Conservation (phyloP, 441 rosid species). For the Croton laevigatus region DNA sequence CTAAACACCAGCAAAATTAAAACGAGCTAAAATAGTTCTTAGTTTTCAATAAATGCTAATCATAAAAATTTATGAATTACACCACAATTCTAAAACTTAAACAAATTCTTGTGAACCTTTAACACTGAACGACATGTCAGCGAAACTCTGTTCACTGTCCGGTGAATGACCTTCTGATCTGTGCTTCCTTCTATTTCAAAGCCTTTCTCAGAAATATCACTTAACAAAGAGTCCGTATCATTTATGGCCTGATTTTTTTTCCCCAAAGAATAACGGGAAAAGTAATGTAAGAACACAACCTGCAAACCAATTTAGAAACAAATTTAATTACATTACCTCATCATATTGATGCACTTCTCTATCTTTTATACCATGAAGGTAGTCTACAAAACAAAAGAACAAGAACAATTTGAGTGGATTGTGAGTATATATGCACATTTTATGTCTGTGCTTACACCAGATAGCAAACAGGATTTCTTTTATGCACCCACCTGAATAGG, state of each 20-base stretch:
- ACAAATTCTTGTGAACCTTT: slow-evolving; percentile 76
- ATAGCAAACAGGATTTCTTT: not conserved
- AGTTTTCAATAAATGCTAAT: too few species aligned
- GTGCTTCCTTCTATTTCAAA: slow-evolving; percentile 27
- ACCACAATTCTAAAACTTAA: slow-evolving; percentile 40
- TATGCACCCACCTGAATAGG: slow-evolving; percentile 51
- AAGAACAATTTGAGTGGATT: not conserved
- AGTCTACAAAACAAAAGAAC: slow-evolving; percentile 45
- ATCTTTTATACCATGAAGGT: slow-evolving; percentile 76
- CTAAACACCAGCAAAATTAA: too few species aligned
- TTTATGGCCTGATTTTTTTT: slow-evolving; percentile 47
- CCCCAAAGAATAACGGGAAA: not conserved
- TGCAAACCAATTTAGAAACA: not conserved
- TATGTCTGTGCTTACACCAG: not conserved
- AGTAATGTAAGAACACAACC: not conserved
- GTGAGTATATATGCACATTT: not conserved
- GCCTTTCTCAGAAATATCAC: slow-evolving; percentile 16
- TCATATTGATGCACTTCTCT: slow-evolving; percentile 41
- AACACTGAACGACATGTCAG: slow-evolving; percentile 71
- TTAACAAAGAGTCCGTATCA: slow-evolving; percentile 35
- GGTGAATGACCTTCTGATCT: slow-evolving; percentile 38
- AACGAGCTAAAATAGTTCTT: too few species aligned
- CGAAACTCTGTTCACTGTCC: slow-evolving; percentile 60
- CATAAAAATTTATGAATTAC: too few species aligned
- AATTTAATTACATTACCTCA: slow-evolving; percentile 39